These are phyloP conservation scores for Fragilaria radians DNA, from an alignment of 108 stramenopile species.

Conservation along the genomic window DNA sequence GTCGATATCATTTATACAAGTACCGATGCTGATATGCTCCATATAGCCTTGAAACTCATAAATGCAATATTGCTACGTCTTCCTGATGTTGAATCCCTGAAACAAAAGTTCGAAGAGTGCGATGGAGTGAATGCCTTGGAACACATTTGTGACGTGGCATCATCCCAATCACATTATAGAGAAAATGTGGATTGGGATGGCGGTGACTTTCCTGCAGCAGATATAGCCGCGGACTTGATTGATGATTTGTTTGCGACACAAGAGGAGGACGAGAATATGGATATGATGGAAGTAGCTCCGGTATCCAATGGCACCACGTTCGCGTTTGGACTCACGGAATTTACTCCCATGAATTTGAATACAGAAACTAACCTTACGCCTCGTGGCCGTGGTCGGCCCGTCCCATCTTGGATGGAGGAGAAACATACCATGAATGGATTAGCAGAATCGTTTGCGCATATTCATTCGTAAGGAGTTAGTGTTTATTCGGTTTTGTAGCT, in stretches of 20 bases:
- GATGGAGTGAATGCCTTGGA: constrained; percentile 5
- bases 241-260: constrained; percentile 14
- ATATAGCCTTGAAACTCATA: constrained; percentile 1
- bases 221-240: constrained; percentile 9
- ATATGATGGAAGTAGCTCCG: background rate
- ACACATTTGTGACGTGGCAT: constrained; percentile 1
- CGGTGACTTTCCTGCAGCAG: constrained; percentile 5
- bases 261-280: background rate
- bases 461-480: no score
- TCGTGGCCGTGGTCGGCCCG: no score
- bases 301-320: background rate
- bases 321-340: background rate
- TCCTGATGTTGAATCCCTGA: background rate
- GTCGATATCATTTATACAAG: constrained; percentile 3
- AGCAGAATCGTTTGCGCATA: no score
- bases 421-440: no score
- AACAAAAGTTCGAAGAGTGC: background rate
- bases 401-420: no score
- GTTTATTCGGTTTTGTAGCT: no score
- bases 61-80: constrained; percentile 7
- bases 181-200: constrained; percentile 1
- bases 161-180: background rate
- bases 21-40: constrained; percentile 8
- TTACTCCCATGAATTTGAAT: background rate
- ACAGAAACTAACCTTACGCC: no score